Base-by-base conservation (phyloP, 2,329 filamentous ascomycete genomes). In the Fusarium bulbicola region DNA sequence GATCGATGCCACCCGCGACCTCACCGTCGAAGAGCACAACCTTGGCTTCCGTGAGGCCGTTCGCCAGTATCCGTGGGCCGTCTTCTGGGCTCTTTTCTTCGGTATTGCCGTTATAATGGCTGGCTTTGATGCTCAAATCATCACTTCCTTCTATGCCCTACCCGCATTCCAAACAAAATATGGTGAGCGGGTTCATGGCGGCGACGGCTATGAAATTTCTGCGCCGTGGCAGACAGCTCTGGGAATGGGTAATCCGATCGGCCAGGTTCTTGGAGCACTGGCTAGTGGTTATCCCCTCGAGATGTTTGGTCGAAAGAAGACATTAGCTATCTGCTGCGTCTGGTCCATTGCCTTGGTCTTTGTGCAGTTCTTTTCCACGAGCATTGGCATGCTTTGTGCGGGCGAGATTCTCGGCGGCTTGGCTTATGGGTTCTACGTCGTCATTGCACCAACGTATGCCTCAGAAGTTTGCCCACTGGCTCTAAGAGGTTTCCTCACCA, bases 391-490 rank as follows among this genome's bases (percentile, higher is more conserved):
- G 53, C 53, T 56, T 9, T 56, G 53, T 26, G 53, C 53, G 2
- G 53, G 53, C 6, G 53, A 56, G 53, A 43, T 43, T n/a, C 53
- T 56, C 4, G 53, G 24, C 3, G 53, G 53, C 12, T 34, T 56
- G 9, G 53, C 53, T 9, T 56, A 56, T 26, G 53, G 53, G 15
- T 56, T 56, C 37, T 56, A 56, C 11, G 53, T 56, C 13, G 53
- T 56, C 21, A 56, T 56, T 43, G 53, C 53, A 1, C 83, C 84
- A 0, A 80, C 85, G 1, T 86, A 86, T 61, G 83, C 84, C 11
- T 81, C 83, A 10, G 84, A 86, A 60, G 81, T 86, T 8, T 81
- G 79, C 13, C 85, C 85, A 1, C 72, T 82, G 1, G 78, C 79
- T 1, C 75, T 86, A 16, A 81, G 85, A 42, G 81, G 79, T 20